phyloP scores from a whole-genome alignment of 2,329 filamentous ascomycete genomes.

The Arthrobotrys megalospora region DNA sequence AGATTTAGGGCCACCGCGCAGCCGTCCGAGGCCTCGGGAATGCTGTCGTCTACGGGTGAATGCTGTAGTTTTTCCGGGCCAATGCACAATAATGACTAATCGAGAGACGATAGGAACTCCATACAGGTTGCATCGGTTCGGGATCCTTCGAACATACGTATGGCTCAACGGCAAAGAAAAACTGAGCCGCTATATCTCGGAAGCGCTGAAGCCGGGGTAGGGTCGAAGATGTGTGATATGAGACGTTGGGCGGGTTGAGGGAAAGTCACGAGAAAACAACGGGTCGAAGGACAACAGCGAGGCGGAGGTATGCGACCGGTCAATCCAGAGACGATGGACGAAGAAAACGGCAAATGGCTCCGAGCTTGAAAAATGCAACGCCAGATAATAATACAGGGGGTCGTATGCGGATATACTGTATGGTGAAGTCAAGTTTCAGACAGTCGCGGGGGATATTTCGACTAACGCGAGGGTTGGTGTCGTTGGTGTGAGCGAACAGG shows the following conservation, averaged over 20 bases:
- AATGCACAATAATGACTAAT: slow-evolving; percentile 55
- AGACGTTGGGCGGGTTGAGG: slow-evolving; percentile 10
- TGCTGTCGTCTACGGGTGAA: slow-evolving; percentile 55
- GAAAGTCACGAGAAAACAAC: slow-evolving; percentile 45
- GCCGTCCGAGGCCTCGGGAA: slow-evolving; percentile 58
- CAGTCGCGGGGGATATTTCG: slow-evolving; percentile 58
- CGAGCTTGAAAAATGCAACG: slow-evolving; percentile 44
- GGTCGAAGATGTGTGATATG: slow-evolving; percentile 31
- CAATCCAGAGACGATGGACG: slow-evolving; percentile 30
- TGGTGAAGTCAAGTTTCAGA: slow-evolving; percentile 46
- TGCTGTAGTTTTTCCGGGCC: slow-evolving; percentile 54
- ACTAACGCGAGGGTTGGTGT: slow-evolving; percentile 55
- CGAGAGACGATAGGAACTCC: slow-evolving; percentile 55
- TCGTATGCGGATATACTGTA: slow-evolving; percentile 30
- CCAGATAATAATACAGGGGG: slow-evolving; percentile 46
- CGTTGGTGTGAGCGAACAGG: slow-evolving; percentile 55
- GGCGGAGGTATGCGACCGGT: slow-evolving; percentile 52
- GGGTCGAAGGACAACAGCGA: slow-evolving; percentile 35
- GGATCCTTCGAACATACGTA: slow-evolving; percentile 57
- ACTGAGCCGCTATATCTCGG: slow-evolving; percentile 12
- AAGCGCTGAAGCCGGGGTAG: slow-evolving; percentile 33
- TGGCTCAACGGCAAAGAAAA: slow-evolving; percentile 18
- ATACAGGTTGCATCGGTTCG: slow-evolving; percentile 60
- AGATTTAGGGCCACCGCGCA: slow-evolving; percentile 55
- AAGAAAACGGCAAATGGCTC: slow-evolving; percentile 26